Evolutionary conservation across 441 rosid genomes (phyloP).

Genomic region (Gossypium davidsonii): DNA sequence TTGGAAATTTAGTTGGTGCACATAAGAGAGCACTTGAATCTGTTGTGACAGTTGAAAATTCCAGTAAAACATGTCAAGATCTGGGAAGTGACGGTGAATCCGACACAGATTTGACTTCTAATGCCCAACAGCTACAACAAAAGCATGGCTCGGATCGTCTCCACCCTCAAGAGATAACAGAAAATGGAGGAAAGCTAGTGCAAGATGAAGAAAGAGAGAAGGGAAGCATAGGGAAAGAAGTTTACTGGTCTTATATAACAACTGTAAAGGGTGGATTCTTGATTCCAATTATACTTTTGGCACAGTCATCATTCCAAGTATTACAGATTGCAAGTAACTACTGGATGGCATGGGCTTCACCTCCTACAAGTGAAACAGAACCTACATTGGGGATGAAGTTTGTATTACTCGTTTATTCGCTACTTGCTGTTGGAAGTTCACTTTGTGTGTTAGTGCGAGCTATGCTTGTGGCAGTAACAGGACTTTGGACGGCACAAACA

Average conservation of each 20-base stretch:
- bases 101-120: conserved; percentile 32
- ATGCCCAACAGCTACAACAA: conserved; percentile 30
- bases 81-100: conserved; percentile 32
- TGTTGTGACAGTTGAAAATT: conserved; percentile 51
- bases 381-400: conserved; percentile 50
- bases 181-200: conserved; percentile 72
- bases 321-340: conserved; percentile 86
- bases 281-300: conserved; percentile 74
- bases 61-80: conserved; percentile 42
- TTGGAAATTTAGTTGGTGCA: conserved; percentile 87
- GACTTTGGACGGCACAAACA: conserved; percentile 72
- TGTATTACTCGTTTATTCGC: conserved; percentile 57
- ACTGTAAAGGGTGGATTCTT: conserved; percentile 69
- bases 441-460: conserved; percentile 74
- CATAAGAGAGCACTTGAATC: conserved; percentile 80
- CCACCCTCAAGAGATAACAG: conserved; percentile 46
- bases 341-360: conserved; percentile 97
- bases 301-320: conserved; percentile 80
- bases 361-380: conserved; percentile 43
- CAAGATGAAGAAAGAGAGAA: conserved; percentile 94
- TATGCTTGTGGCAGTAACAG: conserved; percentile 53
- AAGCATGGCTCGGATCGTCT: conserved; percentile 50
- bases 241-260: conserved; percentile 80
- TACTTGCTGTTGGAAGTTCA: conserved; percentile 71
- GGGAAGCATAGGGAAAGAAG: conserved; percentile 87